phyloP scores from a whole-genome alignment of 2,329 filamentous ascomycete genomes.

The Nemania diffusa region DNA sequence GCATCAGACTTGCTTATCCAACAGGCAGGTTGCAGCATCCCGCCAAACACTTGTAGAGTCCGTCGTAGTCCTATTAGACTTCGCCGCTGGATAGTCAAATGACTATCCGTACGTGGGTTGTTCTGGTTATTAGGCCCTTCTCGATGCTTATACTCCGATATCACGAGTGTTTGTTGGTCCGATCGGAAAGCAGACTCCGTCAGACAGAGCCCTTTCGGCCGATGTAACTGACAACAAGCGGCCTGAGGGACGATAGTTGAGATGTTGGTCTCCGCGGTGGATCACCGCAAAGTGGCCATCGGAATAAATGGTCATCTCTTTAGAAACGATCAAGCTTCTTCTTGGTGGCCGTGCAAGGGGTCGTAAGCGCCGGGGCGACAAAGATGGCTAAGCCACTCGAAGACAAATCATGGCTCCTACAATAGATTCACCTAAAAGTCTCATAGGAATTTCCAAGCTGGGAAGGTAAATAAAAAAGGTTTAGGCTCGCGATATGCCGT shows the following conservation, averaged over 20 bases:
- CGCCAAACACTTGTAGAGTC: slow-evolving; percentile 18
- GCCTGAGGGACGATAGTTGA: not conserved
- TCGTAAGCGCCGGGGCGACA: slow-evolving; percentile 25
- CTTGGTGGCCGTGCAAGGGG: slow-evolving; percentile 24
- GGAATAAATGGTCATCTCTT: slow-evolving; percentile 4
- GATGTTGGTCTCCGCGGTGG: not conserved
- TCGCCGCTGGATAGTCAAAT: slow-evolving; percentile 14
- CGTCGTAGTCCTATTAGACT: slow-evolving; percentile 4
- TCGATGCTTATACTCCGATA: slow-evolving; percentile 17
- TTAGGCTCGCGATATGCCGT: slow-evolving; percentile 21
- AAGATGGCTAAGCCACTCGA: slow-evolving; percentile 26
- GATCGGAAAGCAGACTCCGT: not conserved
- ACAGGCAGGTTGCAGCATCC: slow-evolving; percentile 15
- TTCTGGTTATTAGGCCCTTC: slow-evolving; percentile 6
- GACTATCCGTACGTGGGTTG: not conserved
- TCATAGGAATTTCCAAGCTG: slow-evolving; percentile 29
- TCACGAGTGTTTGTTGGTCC: slow-evolving; percentile 3
- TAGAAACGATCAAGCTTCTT: slow-evolving; percentile 5
- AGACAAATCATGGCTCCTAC: slow-evolving; percentile 5
- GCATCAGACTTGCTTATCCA: slow-evolving; percentile 25
- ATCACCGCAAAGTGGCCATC: slow-evolving; percentile 11
- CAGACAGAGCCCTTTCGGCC: not conserved
- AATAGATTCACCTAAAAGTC: slow-evolving; percentile 18
- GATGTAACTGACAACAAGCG: slow-evolving; percentile 1
- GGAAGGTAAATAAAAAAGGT: slow-evolving; percentile 32